Evolutionary conservation across 2,329 filamentous ascomycete genomes (phyloP).

Genomic region (Diaporthe nobilis): DNA sequence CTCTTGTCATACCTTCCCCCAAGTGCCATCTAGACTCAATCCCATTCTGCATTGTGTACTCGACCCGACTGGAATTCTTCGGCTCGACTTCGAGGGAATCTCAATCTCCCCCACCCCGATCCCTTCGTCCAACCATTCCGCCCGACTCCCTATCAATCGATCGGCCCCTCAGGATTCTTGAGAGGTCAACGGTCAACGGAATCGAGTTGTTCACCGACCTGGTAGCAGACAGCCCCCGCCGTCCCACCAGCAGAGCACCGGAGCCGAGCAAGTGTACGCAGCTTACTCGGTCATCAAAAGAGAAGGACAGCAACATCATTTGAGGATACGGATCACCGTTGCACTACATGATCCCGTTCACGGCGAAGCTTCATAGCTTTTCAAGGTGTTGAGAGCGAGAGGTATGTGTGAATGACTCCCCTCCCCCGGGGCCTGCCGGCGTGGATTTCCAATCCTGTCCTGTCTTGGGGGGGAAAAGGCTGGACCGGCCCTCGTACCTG

Average conservation of each 20-base stretch:
- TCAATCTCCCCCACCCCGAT: slow-evolving; percentile 53
- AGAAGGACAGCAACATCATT: slow-evolving; percentile 35
- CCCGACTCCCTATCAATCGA: slow-evolving; percentile 34
- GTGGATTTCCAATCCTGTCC: slow-evolving; percentile 26
- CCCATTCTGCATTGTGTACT: slow-evolving; percentile 41
- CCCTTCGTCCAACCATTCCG: slow-evolving; percentile 51
- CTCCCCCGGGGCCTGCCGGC: slow-evolving; percentile 31
- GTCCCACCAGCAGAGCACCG: slow-evolving; percentile 28
- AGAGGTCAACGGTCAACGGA: slow-evolving; percentile 38
- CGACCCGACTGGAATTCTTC: slow-evolving; percentile 57
- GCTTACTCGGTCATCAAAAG: slow-evolving; percentile 34
- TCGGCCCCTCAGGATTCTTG: slow-evolving; percentile 33
- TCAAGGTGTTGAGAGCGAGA: slow-evolving; percentile 46
- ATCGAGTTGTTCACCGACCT: slow-evolving; percentile 20
- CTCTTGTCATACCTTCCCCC: slow-evolving; percentile 38
- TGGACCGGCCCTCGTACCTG: slow-evolving; percentile 33
- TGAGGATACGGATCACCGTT: slow-evolving; percentile 11
- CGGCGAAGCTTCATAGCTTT: slow-evolving; percentile 41
- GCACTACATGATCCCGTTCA: slow-evolving; percentile 46
- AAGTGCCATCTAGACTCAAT: slow-evolving; percentile 37
- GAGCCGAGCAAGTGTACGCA: slow-evolving; percentile 33
- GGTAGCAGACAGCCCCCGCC: slow-evolving; percentile 14
- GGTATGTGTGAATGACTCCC: slow-evolving; percentile 42
- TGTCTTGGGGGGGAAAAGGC: slow-evolving; percentile 6
- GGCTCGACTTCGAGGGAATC: slow-evolving; percentile 59